Evolutionary conservation across 495 filamentous ascomycete species (phyloP), one percentile per base, ranked within the genome.

Genomic region (Wilcoxina mikolae): DNA sequence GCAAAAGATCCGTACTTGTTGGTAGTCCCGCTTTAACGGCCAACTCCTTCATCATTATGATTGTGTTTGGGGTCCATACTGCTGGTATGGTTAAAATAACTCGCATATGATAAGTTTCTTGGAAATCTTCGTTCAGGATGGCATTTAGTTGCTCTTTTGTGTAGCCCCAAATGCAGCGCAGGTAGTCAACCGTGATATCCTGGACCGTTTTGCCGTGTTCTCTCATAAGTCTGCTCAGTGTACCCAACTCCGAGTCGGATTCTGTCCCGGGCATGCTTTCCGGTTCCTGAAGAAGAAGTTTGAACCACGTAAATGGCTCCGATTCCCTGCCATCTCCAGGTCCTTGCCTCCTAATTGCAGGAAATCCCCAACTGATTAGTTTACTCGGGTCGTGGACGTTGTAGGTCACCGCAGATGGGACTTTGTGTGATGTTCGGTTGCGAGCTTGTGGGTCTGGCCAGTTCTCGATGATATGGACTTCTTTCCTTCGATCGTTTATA

Each of bases 221-320:
- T 11, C 11, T 46, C 43, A 46, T 46, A 1, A 46, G 43, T 2
- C 23, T 12, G 2, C 23, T 11, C n/a, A 46, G n/a, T 46, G 15
- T 46, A 12, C 11, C 23, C 43, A 46, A 7, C 11, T 46, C 43
- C 22, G 43, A 17, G 11, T 39, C 20, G 12, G 15, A 12, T 5
- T 39, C 20, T 18, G 35, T 15, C 20, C 20, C 35, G 12, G 35
- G 35, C n/a, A n/a, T 35, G 43, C 23, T 18, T 24, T 18, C 22
- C n/a, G 43, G 43, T 24, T 11, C 15, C 23, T 46, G 43, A 2
- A 46, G 11, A 12, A 46, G 11, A 17, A 46, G 22, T 24, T 46
- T 46, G 22, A 46, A 46, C 43, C 43, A 46, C 23, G 43, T 46
- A 46, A 46, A 46, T 7, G 43, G 43, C n/a, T 24, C 43, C 11